A percentile compares a stretch with the other conserved stretches of the same genome.
These are phyloP conservation scores for Kwoniella pini DNA, from an alignment of 768 basidiomycete genomes.

Conservation along the genomic window DNA sequence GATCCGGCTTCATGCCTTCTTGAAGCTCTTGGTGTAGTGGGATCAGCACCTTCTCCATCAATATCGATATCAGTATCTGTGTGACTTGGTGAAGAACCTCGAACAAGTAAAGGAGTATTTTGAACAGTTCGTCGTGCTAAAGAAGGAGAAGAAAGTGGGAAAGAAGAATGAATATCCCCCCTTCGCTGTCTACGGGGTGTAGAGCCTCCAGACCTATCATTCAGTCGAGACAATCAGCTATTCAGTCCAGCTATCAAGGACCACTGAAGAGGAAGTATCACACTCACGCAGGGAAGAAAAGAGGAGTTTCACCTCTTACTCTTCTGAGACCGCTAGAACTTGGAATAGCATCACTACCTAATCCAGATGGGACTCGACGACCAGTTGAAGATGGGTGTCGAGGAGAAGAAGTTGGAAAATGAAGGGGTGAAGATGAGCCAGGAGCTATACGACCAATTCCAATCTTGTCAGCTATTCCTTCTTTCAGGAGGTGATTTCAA, in stretches of 20 bases:
- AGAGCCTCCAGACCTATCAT: constrained; percentile 55
- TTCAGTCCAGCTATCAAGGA: too few relatives aligned
- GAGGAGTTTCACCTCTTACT: constrained; percentile 47
- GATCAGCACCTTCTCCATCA: constrained; percentile 13
- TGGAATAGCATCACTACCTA: constrained; percentile 1
- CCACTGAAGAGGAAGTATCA: too few relatives aligned
- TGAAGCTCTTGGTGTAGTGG: constrained; percentile 22
- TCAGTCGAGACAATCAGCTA: neutral
- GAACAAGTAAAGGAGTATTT: constrained; percentile 58
- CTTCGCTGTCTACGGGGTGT: constrained; percentile 73
- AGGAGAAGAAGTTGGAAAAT: constrained; percentile 43
- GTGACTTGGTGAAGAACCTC: constrained; percentile 37
- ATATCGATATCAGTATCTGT: constrained; percentile 21
- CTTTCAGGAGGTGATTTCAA: too few relatives aligned
- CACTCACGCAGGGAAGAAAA: constrained; percentile 58
- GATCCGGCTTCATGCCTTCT: constrained; percentile 33
- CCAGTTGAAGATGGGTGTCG: constrained; percentile 19
- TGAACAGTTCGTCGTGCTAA: constrained; percentile 57
- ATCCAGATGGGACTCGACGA: constrained; percentile 17
- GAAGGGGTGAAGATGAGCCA: constrained; percentile 39
- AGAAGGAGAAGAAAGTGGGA: constrained; percentile 60
- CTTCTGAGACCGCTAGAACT: constrained; percentile 19
- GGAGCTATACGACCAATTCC: constrained; percentile 13
- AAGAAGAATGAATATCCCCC: constrained; percentile 89
- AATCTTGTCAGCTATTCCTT: neutral